Conservation (phyloP, 305 asterid genomes). For the Lippia alba region DNA sequence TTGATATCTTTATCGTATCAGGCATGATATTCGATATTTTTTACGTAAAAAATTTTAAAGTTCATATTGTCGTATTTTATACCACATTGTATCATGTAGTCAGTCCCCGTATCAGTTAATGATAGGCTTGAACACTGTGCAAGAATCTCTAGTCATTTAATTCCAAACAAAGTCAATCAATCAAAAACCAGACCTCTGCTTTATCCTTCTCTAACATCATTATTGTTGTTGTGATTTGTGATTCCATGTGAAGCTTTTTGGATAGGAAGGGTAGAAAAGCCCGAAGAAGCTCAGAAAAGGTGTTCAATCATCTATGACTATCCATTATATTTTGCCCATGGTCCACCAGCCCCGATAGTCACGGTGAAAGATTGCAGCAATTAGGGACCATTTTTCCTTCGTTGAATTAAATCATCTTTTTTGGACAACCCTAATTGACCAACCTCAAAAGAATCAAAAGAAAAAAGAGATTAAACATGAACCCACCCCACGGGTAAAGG, state of each 20-base stretch:
- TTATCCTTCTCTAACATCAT: neutral
- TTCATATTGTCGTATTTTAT: no score
- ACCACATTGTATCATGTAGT: no score
- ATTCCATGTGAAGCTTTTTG: constrained; percentile 10
- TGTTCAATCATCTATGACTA: neutral
- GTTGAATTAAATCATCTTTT: neutral
- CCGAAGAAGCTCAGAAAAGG: constrained; percentile 7
- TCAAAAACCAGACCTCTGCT: neutral
- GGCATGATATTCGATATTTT: no score
- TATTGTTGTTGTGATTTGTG: neutral
- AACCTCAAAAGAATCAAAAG: constrained; percentile 15
- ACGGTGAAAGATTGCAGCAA: constrained; percentile 22
- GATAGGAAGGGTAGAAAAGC: constrained; percentile 15
- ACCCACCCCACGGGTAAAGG: neutral
- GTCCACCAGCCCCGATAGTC: constrained; percentile 33
- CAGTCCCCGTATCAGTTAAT: no score
- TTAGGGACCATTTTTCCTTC: neutral
- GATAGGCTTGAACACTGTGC: no score
- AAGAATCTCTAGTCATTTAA: no score
- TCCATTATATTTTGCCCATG: constrained; percentile 11
- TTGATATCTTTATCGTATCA: no score
- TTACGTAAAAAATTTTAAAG: no score
- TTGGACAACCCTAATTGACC: constrained; percentile 7
- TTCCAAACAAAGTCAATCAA: neutral
- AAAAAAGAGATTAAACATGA: neutral